phyloP scores from a whole-genome alignment of 805 yeast species.

The Kazachstania viticola region DNA sequence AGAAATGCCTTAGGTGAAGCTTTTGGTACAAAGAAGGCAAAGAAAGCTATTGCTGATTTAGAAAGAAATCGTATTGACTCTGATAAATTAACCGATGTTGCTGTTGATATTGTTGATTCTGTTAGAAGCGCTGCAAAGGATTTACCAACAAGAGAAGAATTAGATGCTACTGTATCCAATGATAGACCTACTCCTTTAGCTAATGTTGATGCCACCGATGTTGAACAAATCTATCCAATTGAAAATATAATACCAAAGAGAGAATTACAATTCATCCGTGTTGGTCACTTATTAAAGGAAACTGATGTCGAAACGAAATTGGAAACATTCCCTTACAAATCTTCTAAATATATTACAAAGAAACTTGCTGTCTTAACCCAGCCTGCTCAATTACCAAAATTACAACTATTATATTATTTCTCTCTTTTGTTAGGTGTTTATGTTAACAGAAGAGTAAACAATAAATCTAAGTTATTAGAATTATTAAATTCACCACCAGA shows the following conservation, averaged over 20 bases:
- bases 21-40: slow-evolving; percentile 94
- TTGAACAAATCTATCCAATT: slow-evolving; percentile 73
- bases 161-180: slow-evolving; percentile 42
- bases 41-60: slow-evolving; percentile 70
- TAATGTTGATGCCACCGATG: slow-evolving; percentile 66
- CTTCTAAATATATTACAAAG: slow-evolving; percentile 44
- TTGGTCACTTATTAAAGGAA: slow-evolving; percentile 49
- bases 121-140: slow-evolving; percentile 58
- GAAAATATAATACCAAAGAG: slow-evolving; percentile 54
- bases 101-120: slow-evolving; percentile 71
- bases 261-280: slow-evolving; percentile 54
- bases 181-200: slow-evolving; percentile 80
- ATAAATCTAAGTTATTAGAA: slow-evolving; percentile 46
- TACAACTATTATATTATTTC: slow-evolving; percentile 68
- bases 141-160: slow-evolving; percentile 60
- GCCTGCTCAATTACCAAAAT: slow-evolving; percentile 40
- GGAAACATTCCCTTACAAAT: slow-evolving; percentile 47
- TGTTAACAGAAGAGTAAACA: slow-evolving; percentile 53
- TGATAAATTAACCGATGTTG: slow-evolving; percentile 60
- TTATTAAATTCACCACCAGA: slow-evolving; percentile 65
- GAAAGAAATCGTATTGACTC: slow-evolving; percentile 83
- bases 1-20: slow-evolving; percentile 87
- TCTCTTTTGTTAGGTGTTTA: slow-evolving; percentile 74
- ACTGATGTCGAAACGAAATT: slow-evolving; percentile 37
- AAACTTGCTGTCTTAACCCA: slow-evolving; percentile 32